These are phyloP conservation scores for Trypanosoma mega DNA, from an alignment of 208 protist species.

Conservation along the genomic window DNA sequence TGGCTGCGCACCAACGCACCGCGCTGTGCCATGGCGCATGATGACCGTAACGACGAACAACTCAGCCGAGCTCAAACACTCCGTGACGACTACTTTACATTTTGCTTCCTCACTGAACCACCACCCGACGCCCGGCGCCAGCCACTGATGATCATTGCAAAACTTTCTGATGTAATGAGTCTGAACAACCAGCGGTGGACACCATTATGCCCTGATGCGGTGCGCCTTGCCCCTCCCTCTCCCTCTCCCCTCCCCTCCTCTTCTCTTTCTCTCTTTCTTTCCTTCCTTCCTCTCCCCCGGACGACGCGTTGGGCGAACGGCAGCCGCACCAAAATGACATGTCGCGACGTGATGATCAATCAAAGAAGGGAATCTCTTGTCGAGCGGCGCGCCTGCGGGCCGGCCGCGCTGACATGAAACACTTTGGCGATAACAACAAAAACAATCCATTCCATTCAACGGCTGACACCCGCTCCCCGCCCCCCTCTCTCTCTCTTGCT, in stretches of 20 bases:
- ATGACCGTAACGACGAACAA: constrained; percentile 7
- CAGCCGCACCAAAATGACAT: background rate
- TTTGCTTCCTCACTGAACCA: constrained; percentile 14
- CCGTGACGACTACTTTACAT: constrained; percentile 3
- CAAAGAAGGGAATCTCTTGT: constrained; percentile 26
- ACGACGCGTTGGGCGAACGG: constrained; percentile 3
- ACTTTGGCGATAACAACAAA: constrained; percentile 23
- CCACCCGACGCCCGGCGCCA: background rate
- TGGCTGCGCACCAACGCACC: background rate
- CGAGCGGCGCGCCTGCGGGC: background rate
- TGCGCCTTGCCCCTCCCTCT: too few species aligned
- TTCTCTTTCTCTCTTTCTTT: too few species aligned
- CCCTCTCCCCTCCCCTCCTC: too few species aligned
- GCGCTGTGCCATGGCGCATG: background rate
- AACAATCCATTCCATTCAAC: constrained; percentile 20
- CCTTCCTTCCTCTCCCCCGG: too few species aligned
- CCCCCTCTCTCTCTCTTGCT: background rate
- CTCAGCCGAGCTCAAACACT: constrained; percentile 5
- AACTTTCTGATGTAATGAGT: constrained; percentile 25
- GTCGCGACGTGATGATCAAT: constrained; percentile 8
- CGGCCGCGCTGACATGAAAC: constrained; percentile 17
- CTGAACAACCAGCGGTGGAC: constrained; percentile 6
- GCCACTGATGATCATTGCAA: constrained; percentile 4
- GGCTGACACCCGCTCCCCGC: background rate
- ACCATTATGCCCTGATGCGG: too few species aligned